Evolutionary conservation across 1,284 basidiomycete genomes (phyloP), one percentile per base, ranked within the genome.

Genomic region (Pseudozyma hubeiensis): DNA sequence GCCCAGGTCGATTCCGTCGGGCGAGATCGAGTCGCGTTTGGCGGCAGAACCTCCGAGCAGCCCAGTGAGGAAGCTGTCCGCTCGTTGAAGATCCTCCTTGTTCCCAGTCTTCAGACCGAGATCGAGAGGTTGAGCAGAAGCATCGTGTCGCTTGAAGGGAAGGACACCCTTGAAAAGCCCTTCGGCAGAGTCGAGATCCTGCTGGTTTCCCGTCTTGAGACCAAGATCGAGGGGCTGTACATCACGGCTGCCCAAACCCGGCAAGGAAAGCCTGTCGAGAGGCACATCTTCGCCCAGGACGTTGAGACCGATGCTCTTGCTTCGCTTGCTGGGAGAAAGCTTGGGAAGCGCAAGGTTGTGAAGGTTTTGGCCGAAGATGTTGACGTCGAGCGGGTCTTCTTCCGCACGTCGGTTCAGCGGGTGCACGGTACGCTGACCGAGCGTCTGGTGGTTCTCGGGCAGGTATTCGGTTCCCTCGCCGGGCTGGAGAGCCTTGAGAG

Each of bases 11-110:
- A 64, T 17, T 37, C 64, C 61, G 51, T 74, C 51, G 4, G 65
- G 64, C 24, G 69, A 63, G 49, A 72, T 72, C 31, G 56, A 53
- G 53, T 72, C 64, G 43, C 69, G 63, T 41, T 72, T 72, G 24
- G 17, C 16, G 7, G 14, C n/a, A 7, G n/a, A 10, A 17, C 53
- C 53, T 10, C 44, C 44, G 1, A 71, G 61, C n/a, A 71, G 40
- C 7, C 59, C 51, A n/a, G 44, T 55, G 24, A 65, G 40, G n/a
- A 71, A 45, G 43, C 37, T 34, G 24, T 60, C 37, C 24, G 63
- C 62, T 11, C 54, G 58, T 17, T 71, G 54, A 16, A 59, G 30
- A 24, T 71, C 63, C 55, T 65, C 51, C 39, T 54, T 56, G 49
- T 69, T 67, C 37, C 67, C 67, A 5, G 61, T 52, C n/a, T 54